phyloP scores from a whole-genome alignment of 1,139 yeast species.

The Geotrichum candidum region DNA sequence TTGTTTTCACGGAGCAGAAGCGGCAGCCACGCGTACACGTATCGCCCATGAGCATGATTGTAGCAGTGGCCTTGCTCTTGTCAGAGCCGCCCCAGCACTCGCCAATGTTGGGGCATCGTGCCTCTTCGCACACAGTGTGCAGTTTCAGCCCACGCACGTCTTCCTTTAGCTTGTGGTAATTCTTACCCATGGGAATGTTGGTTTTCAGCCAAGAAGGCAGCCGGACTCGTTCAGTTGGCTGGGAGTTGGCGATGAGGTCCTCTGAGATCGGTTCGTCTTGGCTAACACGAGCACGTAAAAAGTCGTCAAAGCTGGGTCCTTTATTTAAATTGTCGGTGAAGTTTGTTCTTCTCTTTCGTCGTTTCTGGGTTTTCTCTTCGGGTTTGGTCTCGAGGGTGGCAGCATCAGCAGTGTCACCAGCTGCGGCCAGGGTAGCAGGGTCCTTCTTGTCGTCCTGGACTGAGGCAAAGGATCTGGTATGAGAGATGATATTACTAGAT shows the following conservation, averaged over 20 bases:
- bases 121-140: slow-evolving; percentile 97
- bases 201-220: slow-evolving; percentile 93
- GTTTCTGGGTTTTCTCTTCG: neutral
- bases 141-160: slow-evolving; percentile 85
- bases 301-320: slow-evolving; percentile 95
- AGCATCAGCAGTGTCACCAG: neutral
- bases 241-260: slow-evolving; percentile 37
- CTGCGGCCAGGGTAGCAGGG: neutral
- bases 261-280: slow-evolving; percentile 44
- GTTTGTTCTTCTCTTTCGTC: slow-evolving; percentile 45
- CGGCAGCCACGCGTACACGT: slow-evolving; percentile 98
- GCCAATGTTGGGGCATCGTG: slow-evolving; percentile 96
- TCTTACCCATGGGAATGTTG: slow-evolving; percentile 88
- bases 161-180: slow-evolving; percentile 69
- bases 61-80: slow-evolving; percentile 95
- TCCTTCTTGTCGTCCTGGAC: slow-evolving; percentile 10
- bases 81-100: slow-evolving; percentile 99
- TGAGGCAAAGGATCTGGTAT: slow-evolving; percentile 12
- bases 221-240: slow-evolving; percentile 58
- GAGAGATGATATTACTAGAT: neutral
- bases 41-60: slow-evolving; percentile 97
- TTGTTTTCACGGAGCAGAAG: slow-evolving; percentile 94
- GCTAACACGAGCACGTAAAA: slow-evolving; percentile 73
- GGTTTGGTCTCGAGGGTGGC: neutral
- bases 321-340: slow-evolving; percentile 67